Conservation (phyloP, 352 stramenopile species). For the Thalassiosira pacifica region DNA sequence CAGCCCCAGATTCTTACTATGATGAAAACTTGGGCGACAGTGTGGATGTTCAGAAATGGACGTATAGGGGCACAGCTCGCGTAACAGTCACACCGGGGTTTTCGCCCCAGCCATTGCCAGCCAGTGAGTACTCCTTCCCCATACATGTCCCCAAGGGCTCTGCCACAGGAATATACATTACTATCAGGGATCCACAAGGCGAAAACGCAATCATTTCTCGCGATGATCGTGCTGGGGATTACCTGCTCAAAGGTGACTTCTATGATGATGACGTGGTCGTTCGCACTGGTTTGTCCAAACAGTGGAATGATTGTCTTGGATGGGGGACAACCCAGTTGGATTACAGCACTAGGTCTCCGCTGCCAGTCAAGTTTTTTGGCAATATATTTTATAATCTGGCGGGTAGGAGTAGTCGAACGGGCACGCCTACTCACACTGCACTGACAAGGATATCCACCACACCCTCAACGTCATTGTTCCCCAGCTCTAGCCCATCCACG, state of each 20-base stretch:
- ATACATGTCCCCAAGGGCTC: not conserved
- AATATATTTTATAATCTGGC: slow-evolving; percentile 16
- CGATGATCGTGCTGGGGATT: not conserved
- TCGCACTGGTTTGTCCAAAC: slow-evolving; percentile 21
- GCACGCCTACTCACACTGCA: not conserved
- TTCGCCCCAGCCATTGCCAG: not conserved
- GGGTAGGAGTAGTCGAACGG: slow-evolving; percentile 8
- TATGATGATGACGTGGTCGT: slow-evolving; percentile 24
- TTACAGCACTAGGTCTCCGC: not conserved
- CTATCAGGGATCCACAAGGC: not conserved
- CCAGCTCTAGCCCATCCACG: slow-evolving; percentile 2
- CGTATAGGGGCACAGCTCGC: not conserved
- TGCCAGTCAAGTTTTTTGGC: slow-evolving; percentile 10
- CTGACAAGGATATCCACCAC: slow-evolving; percentile 16
- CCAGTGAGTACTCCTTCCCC: not conserved
- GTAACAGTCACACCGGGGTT: not conserved
- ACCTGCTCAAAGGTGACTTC: slow-evolving; percentile 17
- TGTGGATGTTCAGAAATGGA: not conserved
- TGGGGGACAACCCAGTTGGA: slow-evolving; percentile 37
- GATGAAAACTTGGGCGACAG: not conserved
- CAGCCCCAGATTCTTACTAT: not conserved
- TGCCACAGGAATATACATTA: not conserved
- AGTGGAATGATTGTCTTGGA: slow-evolving; percentile 28
- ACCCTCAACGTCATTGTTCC: slow-evolving; percentile 21
- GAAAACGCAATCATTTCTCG: not conserved